A percentile compares a stretch with the other conserved stretches of the same genome.
Conservation (phyloP, 2,329 filamentous ascomycete species). For the Ophidiomyces ophidiicola region DNA sequence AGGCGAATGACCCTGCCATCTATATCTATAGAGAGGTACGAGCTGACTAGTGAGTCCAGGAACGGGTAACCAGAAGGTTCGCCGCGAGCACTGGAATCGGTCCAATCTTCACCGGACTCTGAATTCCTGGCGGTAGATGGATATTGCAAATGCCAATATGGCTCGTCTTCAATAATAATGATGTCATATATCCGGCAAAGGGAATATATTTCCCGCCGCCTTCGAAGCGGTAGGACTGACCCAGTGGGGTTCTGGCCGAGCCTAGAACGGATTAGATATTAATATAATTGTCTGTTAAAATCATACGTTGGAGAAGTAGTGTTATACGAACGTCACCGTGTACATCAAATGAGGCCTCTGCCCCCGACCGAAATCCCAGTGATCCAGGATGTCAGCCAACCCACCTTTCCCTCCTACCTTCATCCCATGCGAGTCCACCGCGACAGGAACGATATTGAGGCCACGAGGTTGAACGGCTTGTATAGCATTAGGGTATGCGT, state of each 20-base stretch:
- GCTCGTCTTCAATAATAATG: slow-evolving; percentile 86
- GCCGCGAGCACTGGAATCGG: slow-evolving; percentile 33
- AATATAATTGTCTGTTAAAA: background rate
- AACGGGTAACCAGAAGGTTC: slow-evolving; percentile 59
- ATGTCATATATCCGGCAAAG: slow-evolving; percentile 75
- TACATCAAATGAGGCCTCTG: slow-evolving; percentile 75
- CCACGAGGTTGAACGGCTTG: slow-evolving; percentile 55
- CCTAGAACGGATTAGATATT: slow-evolving; percentile 31
- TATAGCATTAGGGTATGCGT: slow-evolving; percentile 67
- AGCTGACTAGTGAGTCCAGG: slow-evolving; percentile 66
- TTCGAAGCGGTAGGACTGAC: slow-evolving; percentile 57
- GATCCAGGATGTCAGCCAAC: slow-evolving; percentile 62
- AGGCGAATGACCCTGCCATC: slow-evolving; percentile 81
- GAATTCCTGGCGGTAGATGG: slow-evolving; percentile 48
- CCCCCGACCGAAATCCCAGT: slow-evolving; percentile 66
- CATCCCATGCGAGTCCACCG: slow-evolving; percentile 72
- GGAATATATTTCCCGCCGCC: slow-evolving; percentile 66
- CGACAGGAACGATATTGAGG: slow-evolving; percentile 59
- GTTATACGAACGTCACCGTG: slow-evolving; percentile 62
- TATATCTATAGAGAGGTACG: slow-evolving; percentile 66
- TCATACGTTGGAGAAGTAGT: too few relatives aligned
- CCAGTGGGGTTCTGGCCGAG: slow-evolving; percentile 85
- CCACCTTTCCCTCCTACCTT: slow-evolving; percentile 58
- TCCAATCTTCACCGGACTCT: slow-evolving; percentile 22
- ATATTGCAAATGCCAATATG: slow-evolving; percentile 91